Base-by-base conservation (phyloP, 495 filamentous ascomycete species). In the Cladorrhinum samala region DNA sequence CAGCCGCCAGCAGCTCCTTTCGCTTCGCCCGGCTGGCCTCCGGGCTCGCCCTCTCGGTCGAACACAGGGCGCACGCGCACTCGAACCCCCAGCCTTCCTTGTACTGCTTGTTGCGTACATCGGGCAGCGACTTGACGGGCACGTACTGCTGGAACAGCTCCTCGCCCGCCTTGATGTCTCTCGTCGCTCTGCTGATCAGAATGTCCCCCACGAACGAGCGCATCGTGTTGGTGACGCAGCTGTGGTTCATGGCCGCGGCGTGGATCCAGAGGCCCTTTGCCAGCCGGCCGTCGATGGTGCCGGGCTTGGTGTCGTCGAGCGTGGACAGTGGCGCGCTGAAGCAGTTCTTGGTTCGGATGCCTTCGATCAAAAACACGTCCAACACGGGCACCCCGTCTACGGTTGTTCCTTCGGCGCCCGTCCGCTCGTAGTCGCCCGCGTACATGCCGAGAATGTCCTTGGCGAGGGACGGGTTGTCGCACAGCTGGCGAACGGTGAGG, bases 201-300 rank as follows among this genome's bases (percentile, higher is more conserved):
- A 84, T 70, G 52, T 83, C 81, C n/a, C 80, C 78, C 30, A 83
- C 69, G 58, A 82, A 83, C 7, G 73, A 68, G 9, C 79, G 75
- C 9, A 64, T 65, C 8, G 66, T 67, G 53, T 80, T 83, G 20
- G 69, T 67, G 41, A 76, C 46, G 63, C 81, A 85, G 50, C 68
- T 71, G 57, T 85, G 81, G 61, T 84, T 84, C 52, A 79, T 70
- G 59, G 72, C 74, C 1, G 75, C 74, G 3, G 79, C 75, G 39
- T 69, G 56, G 4, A 64, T 55, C 82, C 83, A 85, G 17, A 85
- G 44, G 0, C 78, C 80, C 52, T 64, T 68, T 1, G 67, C 69
- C 24, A 67, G 62, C 19, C 65, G 21, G 13, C 64, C 54, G 2
- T 58, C 54, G 17, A 57, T 53, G 16, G 46, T 37, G 38, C 33